These are phyloP conservation scores for Bruguiera sexangula DNA, from an alignment of 345 rosid species.

Conservation along the genomic window DNA sequence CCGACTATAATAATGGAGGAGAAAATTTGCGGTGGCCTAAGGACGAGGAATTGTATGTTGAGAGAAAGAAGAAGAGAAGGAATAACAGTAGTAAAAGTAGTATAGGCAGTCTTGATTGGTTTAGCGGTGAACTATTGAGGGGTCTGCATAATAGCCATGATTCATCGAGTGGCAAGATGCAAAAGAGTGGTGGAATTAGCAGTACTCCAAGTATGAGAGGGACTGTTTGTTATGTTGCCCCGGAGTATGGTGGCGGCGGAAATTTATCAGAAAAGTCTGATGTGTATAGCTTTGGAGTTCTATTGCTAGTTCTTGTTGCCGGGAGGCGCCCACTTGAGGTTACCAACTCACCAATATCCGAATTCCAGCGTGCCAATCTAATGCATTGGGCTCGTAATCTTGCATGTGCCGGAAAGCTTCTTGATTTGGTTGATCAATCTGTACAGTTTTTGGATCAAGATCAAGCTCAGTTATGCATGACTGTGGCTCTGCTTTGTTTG, in stretches of 20 bases:
- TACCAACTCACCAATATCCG: slow-evolving; percentile 64
- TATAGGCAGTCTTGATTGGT: slow-evolving; percentile 75
- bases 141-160: slow-evolving; percentile 54
- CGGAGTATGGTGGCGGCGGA: slow-evolving; percentile 76
- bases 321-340: slow-evolving; percentile 90
- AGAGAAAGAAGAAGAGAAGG: slow-evolving; percentile 54
- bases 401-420: slow-evolving; percentile 63
- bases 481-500: slow-evolving; percentile 78
- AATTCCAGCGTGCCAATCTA: slow-evolving; percentile 80
- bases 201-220: slow-evolving; percentile 99
- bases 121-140: slow-evolving; percentile 71
- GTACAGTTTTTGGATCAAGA: slow-evolving; percentile 53
- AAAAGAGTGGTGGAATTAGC: slow-evolving; percentile 66
- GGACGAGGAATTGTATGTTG: slow-evolving; percentile 43
- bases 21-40: slow-evolving; percentile 69
- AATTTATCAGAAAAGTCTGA: slow-evolving; percentile 78
- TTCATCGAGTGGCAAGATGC: slow-evolving; percentile 66
- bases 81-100: slow-evolving; percentile 46
- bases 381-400: slow-evolving; percentile 87
- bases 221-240: slow-evolving; percentile 86
- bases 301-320: slow-evolving; percentile 70
- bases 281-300: slow-evolving; percentile 83
- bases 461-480: slow-evolving; percentile 71
- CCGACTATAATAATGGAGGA: slow-evolving; percentile 31
- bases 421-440: slow-evolving; percentile 72